Conservation (phyloP, 257 asterid genomes). For the Nicotiana paniculata region DNA sequence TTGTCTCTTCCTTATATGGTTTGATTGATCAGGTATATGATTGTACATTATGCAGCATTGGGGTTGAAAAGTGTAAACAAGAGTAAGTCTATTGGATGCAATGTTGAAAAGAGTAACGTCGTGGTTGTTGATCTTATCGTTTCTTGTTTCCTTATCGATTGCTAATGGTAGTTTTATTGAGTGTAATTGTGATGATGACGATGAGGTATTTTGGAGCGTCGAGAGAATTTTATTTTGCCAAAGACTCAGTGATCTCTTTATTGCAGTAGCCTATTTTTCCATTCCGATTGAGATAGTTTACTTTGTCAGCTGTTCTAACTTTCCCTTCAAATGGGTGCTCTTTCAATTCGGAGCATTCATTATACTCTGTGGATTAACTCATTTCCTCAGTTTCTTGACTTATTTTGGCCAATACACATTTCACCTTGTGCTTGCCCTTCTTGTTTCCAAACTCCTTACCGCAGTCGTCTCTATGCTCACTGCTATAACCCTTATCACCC, state of each 20-base stretch:
- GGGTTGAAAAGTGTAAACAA: not conserved
- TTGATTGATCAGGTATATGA: slow-evolving; percentile 8
- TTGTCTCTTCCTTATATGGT: slow-evolving; percentile 13
- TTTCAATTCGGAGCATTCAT: slow-evolving; percentile 81
- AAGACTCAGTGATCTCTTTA: slow-evolving; percentile 72
- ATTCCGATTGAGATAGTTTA: slow-evolving; percentile 92
- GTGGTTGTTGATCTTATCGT: slow-evolving; percentile 34
- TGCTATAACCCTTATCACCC: slow-evolving; percentile 66
- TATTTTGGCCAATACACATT: slow-evolving; percentile 81
- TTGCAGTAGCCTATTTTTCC: slow-evolving; percentile 91
- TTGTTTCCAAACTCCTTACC: slow-evolving; percentile 72
- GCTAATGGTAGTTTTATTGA: slow-evolving; percentile 41
- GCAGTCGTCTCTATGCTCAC: slow-evolving; percentile 87
- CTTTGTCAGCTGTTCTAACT: slow-evolving; percentile 67
- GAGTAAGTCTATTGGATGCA: slow-evolving; percentile 32
- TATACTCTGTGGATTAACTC: slow-evolving; percentile 93
- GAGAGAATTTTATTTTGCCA: slow-evolving; percentile 64
- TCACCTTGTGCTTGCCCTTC: slow-evolving; percentile 74
- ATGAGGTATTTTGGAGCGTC: slow-evolving; percentile 58
- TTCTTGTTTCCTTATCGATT: slow-evolving; percentile 29
- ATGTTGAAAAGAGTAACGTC: slow-evolving; percentile 52
- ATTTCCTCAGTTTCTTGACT: slow-evolving; percentile 86
- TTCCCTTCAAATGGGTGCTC: slow-evolving; percentile 94
- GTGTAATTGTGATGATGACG: slow-evolving; percentile 77
- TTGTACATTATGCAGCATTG: slow-evolving; percentile 17